These are phyloP conservation scores for Puccinellia tenuiflora DNA, from an alignment of 176 grass and related monocot genomes.

Conservation along the genomic window DNA sequence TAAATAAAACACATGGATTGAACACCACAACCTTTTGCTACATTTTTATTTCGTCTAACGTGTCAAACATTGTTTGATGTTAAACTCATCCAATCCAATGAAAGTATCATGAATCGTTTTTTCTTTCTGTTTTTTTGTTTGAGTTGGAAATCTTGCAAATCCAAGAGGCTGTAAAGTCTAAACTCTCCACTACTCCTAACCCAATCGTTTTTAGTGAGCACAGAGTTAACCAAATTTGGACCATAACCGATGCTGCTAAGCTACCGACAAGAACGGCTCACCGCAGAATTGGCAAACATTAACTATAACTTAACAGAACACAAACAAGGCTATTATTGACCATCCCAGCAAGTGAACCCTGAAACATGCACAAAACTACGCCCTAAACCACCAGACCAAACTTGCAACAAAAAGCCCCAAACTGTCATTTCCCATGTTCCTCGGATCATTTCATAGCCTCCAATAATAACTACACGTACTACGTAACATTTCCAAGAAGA, in stretches of 20 bases:
- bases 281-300: neutral
- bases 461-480: neutral
- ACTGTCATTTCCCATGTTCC: neutral
- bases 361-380: conserved; percentile 1
- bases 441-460: neutral
- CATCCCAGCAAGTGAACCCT: neutral
- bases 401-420: neutral
- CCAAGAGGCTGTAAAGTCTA: too few relatives aligned
- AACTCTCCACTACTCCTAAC: too few relatives aligned
- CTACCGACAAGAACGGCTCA: neutral
- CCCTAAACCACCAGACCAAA: too few relatives aligned
- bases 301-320: neutral
- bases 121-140: too few relatives aligned
- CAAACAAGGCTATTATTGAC: conserved; percentile 8
- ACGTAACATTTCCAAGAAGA: neutral
- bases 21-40: too few relatives aligned
- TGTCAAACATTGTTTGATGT: too few relatives aligned
- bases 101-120: too few relatives aligned
- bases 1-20: too few relatives aligned
- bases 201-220: too few relatives aligned
- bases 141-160: too few relatives aligned
- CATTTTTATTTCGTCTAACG: too few relatives aligned
- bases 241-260: neutral
- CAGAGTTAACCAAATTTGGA: neutral
- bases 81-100: too few relatives aligned